Conservation (phyloP, 495 filamentous ascomycete genomes). For the Thozetella sp. region DNA sequence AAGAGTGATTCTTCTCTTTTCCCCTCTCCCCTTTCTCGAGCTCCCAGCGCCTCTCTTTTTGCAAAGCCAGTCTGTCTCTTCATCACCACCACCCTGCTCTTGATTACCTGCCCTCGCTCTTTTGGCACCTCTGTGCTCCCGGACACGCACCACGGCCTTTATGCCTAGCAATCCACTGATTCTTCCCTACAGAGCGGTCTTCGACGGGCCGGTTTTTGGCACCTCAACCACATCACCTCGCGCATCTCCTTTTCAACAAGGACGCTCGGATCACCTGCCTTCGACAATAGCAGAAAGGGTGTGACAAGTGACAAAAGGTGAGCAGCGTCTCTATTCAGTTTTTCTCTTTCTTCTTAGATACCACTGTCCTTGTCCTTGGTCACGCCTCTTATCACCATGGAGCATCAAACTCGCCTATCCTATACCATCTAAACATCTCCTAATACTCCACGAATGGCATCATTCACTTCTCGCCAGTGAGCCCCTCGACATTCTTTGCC, state of each 20-base stretch:
- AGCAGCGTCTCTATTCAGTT: background rate
- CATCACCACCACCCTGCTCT: background rate
- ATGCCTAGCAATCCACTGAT: background rate
- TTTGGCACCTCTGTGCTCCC: background rate
- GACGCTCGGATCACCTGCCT: background rate
- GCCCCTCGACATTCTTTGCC: no score
- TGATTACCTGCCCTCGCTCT: background rate
- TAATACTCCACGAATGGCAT: no score
- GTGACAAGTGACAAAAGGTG: background rate
- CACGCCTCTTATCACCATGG: no score
- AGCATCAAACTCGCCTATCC: no score
- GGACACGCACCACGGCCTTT: background rate
- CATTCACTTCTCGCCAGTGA: no score
- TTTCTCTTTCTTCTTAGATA: background rate
- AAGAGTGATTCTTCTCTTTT: background rate
- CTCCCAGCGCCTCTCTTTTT: conserved; percentile 7
- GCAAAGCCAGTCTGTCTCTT: conserved; percentile 2
- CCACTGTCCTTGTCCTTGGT: background rate
- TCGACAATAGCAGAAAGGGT: no score
- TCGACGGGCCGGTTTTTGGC: background rate
- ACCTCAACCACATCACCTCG: background rate
- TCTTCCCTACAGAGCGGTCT: background rate
- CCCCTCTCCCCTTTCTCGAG: conserved; percentile 4
- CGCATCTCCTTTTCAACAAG: background rate
- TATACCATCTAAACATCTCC: no score